Percentiles rank a stretch among this genome's conserved stretches.
Conservation (phyloP, 352 stramenopile genomes). For the Aphanomyces euteiches region DNA sequence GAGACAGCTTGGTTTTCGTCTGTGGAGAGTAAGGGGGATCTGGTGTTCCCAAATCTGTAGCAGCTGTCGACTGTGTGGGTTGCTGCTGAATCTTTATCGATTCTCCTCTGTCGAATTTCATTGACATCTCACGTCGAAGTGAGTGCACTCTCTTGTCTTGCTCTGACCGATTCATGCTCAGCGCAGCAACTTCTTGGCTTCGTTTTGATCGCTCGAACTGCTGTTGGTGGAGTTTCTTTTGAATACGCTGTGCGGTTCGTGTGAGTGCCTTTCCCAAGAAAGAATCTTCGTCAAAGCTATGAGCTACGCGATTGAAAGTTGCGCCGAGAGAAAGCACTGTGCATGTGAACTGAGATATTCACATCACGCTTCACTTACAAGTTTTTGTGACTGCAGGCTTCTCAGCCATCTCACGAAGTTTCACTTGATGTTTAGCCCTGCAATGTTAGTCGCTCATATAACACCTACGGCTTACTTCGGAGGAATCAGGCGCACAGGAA, state of each 20-base stretch:
- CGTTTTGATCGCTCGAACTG: conserved; percentile 3
- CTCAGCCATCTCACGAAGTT: conserved; percentile 2
- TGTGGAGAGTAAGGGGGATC: no score
- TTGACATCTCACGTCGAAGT: background rate
- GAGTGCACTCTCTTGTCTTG: background rate
- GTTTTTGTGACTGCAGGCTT: background rate
- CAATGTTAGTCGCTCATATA: background rate
- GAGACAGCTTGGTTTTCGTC: no score
- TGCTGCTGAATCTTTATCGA: no score
- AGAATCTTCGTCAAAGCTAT: conserved; percentile 29
- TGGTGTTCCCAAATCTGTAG: no score
- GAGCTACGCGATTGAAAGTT: background rate
- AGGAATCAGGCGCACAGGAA: conserved; percentile 9
- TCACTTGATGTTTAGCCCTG: background rate
- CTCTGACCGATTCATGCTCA: background rate
- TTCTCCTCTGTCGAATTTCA: no score
- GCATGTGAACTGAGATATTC: no score
- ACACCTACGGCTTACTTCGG: no score
- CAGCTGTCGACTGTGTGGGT: no score
- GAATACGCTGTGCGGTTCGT: conserved; percentile 2
- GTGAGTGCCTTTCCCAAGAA: conserved; percentile 13
- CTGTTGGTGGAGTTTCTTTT: background rate
- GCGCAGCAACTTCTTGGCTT: background rate
- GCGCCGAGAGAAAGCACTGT: background rate
- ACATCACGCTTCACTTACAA: background rate